These are phyloP conservation scores for Brassica carinata DNA, from an alignment of 345 rosid genomes.

Conservation along the genomic window DNA sequence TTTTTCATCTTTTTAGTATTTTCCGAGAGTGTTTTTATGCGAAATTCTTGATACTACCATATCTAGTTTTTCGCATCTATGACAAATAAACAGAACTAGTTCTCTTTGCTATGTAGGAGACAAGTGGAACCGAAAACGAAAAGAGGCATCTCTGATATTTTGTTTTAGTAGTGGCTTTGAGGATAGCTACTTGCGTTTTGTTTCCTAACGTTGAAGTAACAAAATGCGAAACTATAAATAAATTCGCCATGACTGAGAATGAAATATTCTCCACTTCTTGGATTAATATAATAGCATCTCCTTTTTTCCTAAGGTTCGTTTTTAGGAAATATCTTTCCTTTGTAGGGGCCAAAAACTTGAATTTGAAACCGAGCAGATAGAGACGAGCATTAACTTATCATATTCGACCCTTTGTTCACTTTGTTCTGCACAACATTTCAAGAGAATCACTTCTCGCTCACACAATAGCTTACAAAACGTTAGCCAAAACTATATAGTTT, in stretches of 20 bases:
- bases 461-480: not conserved
- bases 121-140: constrained; percentile 43
- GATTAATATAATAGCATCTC: constrained; percentile 10
- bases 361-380: constrained; percentile 12
- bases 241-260: constrained; percentile 29
- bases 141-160: constrained; percentile 28
- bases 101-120: constrained; percentile 21
- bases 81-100: constrained; percentile 22
- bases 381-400: constrained; percentile 44
- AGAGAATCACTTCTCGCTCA: not conserved
- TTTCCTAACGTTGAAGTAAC: constrained; percentile 25
- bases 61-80: constrained; percentile 2
- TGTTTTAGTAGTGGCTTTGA: constrained; percentile 16
- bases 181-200: constrained; percentile 33
- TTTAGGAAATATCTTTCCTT: not conserved
- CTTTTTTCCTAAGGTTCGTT: not conserved
- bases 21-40: not conserved
- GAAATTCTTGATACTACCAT: not conserved
- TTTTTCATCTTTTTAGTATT: not conserved
- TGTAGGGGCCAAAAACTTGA: constrained; percentile 21
- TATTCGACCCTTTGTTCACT: constrained; percentile 1
- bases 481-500: not conserved
- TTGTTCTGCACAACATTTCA: constrained; percentile 19
- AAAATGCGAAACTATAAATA: not conserved
- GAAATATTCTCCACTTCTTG: constrained; percentile 35